Evolutionary conservation across 1,139 yeast genomes (phyloP).

Genomic region (Suhomyces bokatorum): DNA sequence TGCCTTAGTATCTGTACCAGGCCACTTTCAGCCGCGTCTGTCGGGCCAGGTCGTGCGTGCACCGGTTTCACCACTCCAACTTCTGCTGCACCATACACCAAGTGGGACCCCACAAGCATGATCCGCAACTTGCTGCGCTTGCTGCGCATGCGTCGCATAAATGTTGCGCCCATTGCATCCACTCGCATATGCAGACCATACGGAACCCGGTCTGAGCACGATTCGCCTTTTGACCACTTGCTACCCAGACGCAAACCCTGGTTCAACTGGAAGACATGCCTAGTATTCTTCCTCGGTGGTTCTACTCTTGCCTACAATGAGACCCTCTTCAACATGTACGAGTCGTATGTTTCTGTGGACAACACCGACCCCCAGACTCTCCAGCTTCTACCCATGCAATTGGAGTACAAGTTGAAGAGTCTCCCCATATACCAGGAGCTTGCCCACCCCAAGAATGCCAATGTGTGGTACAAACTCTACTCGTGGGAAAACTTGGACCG

Average conservation of each 20-base stretch:
- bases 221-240: constrained; percentile 40
- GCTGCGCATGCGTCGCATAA: neutral
- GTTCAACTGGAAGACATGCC: constrained; percentile 36
- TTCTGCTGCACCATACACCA: neutral
- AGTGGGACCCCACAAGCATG: neutral
- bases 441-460: constrained; percentile 37
- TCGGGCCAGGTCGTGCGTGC: neutral
- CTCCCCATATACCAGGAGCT: constrained; percentile 56
- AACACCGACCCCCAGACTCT: constrained; percentile 20
- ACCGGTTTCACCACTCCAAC: neutral
- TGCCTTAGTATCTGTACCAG: no score
- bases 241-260: constrained; percentile 29
- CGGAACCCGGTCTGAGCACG: constrained; percentile 32
- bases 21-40: no score
- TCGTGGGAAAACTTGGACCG: constrained; percentile 64
- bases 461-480: constrained; percentile 45
- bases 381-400: constrained; percentile 21
- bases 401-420: constrained; percentile 50
- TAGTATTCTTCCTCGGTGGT: constrained; percentile 31
- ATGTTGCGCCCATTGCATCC: neutral
- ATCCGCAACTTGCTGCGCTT: neutral
- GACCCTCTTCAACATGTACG: constrained; percentile 35
- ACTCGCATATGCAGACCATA: constrained; percentile 2
- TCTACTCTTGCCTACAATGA: constrained; percentile 38
- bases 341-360: constrained; percentile 30